phyloP scores from a whole-genome alignment of 2,329 filamentous ascomycete species.

The Ophiostoma ips region DNA sequence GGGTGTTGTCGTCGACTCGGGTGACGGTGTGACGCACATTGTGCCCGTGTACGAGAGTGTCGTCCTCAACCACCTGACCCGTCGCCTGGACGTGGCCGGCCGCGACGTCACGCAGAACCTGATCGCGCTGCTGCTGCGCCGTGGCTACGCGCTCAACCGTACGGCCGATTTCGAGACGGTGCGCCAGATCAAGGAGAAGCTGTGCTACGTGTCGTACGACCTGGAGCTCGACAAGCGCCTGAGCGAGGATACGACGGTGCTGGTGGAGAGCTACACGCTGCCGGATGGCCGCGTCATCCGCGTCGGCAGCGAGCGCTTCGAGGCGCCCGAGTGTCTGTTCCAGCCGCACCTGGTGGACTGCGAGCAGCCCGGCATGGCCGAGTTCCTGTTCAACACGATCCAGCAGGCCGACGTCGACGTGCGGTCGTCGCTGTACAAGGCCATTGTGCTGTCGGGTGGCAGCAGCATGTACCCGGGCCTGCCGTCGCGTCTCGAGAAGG shows the following conservation, averaged over 20 bases:
- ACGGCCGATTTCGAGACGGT: constrained; percentile 99
- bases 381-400: constrained; percentile 98
- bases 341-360: constrained; percentile 96
- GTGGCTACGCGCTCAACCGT: constrained; percentile 92
- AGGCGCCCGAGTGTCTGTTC: constrained; percentile 96
- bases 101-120: constrained; percentile 97
- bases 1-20: constrained; percentile 96
- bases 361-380: constrained; percentile 90
- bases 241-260: constrained; percentile 90
- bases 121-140: constrained; percentile 82
- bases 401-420: constrained; percentile 93
- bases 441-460: constrained; percentile 88
- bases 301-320: constrained; percentile 92
- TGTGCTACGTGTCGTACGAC: constrained; percentile 98
- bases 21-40: constrained; percentile 96
- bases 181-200: constrained; percentile 98
- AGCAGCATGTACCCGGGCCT: constrained; percentile 98
- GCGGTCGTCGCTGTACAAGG: constrained; percentile 85
- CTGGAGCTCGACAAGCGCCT: constrained; percentile 90
- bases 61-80: constrained; percentile 91
- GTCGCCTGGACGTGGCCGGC: constrained; percentile 85
- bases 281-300: constrained; percentile 93
- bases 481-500: constrained; percentile 90
- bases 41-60: constrained; percentile 97
- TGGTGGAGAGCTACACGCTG: constrained; percentile 95